Evolutionary conservation across 257 asterid genomes (phyloP).

Genomic region (Rhazya stricta): DNA sequence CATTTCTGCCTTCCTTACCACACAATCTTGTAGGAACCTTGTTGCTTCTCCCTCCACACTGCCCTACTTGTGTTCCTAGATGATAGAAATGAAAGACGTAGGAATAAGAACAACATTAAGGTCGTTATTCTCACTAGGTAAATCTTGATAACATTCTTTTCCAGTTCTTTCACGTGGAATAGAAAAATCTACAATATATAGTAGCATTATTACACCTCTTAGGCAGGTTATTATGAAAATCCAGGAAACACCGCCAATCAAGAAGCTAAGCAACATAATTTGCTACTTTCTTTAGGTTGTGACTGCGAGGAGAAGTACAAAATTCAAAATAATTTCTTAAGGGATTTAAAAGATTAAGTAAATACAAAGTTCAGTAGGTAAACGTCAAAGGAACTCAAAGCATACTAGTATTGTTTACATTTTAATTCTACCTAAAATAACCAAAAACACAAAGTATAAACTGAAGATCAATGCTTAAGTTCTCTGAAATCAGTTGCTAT

Average conservation of each 20-base stretch:
- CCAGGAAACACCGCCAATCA: neutral
- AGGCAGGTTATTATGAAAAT: neutral
- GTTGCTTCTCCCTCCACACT: neutral
- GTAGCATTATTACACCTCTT: neutral
- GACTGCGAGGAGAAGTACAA: neutral
- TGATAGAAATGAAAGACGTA: neutral
- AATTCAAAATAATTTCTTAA: neutral
- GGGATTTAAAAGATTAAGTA: neutral
- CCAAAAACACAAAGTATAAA: neutral
- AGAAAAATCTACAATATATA: neutral
- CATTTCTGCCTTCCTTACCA: slow-evolving; percentile 26
- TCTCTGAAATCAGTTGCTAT: neutral
- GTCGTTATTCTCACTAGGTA: neutral
- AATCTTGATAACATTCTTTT: neutral
- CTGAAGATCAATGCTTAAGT: neutral
- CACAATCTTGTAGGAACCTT: neutral
- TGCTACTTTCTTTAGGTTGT: neutral
- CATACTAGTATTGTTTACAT: neutral
- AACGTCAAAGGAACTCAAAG: neutral
- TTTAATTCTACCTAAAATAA: neutral
- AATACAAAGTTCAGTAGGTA: neutral
- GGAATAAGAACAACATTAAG: neutral
- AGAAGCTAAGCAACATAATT: neutral
- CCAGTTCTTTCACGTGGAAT: neutral
- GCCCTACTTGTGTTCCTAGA: neutral